Conservation (phyloP, 768 basidiomycete species). For the Leccinum olivaceopallidum region DNA sequence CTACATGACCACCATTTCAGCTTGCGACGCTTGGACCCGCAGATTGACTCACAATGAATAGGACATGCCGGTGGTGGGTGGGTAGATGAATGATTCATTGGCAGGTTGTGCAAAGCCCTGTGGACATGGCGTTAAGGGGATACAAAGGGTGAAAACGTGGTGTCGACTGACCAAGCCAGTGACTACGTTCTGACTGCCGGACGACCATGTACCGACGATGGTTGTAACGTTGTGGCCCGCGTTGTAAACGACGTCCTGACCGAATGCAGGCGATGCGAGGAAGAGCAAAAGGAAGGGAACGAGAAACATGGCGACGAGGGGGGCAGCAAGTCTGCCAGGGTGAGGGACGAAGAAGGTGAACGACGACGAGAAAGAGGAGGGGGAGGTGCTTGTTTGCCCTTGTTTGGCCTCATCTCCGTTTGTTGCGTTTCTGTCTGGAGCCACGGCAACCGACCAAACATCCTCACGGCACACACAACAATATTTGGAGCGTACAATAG, state of each 20-base stretch:
- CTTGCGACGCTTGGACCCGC: not conserved
- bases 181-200: constrained; percentile 70
- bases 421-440: not conserved
- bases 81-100: constrained; percentile 82
- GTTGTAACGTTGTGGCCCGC: constrained; percentile 62
- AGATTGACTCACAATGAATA: constrained; percentile 75
- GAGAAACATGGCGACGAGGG: constrained; percentile 13
- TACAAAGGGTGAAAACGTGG: not conserved
- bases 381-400: not conserved
- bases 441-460: not conserved
- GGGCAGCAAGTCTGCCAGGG: not conserved
- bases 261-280: constrained; percentile 31
- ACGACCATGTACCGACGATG: constrained; percentile 83
- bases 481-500: not conserved
- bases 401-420: not conserved
- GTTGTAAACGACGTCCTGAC: constrained; percentile 44
- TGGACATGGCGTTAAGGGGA: not conserved
- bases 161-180: constrained; percentile 76
- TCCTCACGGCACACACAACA: no score
- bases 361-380: not conserved
- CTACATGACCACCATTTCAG: constrained; percentile 37
- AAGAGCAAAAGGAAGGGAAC: constrained; percentile 26
- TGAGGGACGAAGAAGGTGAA: not conserved
- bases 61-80: constrained; percentile 80
- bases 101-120: constrained; percentile 86